Evolutionary conservation across 495 filamentous ascomycete species (phyloP).

Genomic region (Sporormia fimetaria): DNA sequence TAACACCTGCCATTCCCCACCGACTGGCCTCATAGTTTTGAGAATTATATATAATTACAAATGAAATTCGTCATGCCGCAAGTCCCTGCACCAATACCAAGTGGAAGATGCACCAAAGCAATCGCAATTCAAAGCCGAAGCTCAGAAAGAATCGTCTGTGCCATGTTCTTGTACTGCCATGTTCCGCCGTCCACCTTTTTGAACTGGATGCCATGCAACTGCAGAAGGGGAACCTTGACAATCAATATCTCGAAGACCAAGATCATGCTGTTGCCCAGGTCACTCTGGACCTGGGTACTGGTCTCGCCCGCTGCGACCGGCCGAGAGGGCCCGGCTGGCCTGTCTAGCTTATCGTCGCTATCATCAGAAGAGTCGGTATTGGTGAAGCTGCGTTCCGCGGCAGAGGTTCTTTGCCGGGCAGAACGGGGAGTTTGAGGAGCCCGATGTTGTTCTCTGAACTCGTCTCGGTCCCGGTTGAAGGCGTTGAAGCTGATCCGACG

Average conservation of each 20-base stretch:
- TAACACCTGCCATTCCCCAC: neutral
- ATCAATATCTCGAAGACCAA: conserved; percentile 93
- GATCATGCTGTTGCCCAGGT: conserved; percentile 66
- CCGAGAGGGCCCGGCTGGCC: conserved; percentile 27
- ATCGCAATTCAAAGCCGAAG: conserved; percentile 53
- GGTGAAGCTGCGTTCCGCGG: conserved; percentile 57
- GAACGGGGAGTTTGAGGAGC: conserved; percentile 36
- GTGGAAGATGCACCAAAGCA: neutral
- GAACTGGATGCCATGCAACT: conserved; percentile 92
- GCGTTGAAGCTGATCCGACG: conserved; percentile 78
- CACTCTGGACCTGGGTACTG: conserved; percentile 74
- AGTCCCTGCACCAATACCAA: neutral
- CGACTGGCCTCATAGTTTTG: neutral
- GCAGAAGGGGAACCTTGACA: conserved; percentile 91
- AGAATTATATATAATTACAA: conserved; percentile 19
- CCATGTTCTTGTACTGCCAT: conserved; percentile 98
- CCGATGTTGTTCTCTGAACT: conserved; percentile 42
- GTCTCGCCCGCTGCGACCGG: conserved; percentile 58
- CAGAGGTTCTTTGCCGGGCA: conserved; percentile 12
- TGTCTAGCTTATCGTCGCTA: conserved; percentile 40
- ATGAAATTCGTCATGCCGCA: conserved; percentile 22
- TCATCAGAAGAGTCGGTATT: conserved; percentile 73
- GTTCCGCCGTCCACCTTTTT: conserved; percentile 92
- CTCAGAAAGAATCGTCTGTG: conserved; percentile 83
- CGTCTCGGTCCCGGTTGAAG: conserved; percentile 51